Base-by-base conservation (phyloP, 2,329 filamentous ascomycete species). In the Aspergillus tanneri region DNA sequence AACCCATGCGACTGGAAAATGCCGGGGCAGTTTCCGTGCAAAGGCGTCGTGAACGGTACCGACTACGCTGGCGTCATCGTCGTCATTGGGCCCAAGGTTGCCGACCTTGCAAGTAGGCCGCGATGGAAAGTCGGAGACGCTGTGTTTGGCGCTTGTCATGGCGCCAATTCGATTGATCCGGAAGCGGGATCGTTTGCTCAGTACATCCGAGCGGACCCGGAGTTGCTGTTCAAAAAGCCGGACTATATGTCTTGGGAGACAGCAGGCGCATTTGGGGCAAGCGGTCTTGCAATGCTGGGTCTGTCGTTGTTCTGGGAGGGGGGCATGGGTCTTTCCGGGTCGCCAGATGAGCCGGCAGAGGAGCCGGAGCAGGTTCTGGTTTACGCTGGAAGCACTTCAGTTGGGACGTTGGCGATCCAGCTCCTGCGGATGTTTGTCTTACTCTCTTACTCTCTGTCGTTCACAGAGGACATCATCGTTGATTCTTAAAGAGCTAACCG, bases 331-430 rank as follows among this genome's bases (percentile, higher is more conserved):
- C 30, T 18, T 16, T 21, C 25, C 5, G 39, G 25, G 23, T 19
- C 39, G 9, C 25, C 39, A 3, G n/a, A 16, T 9, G 12, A 7
- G n/a, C 23, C 23, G 14, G 4, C 24, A 12, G 22, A 27, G 23
- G 3, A 16, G 19, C 14, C 23, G 25, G 22, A 5, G 23, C 6
- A 42, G 24, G 61, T 79, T 0, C 57, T 79, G 0, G 69, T 79
- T 2, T 70, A 68, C 37, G 76, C 75, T 2, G 77, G 74, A 1
- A 62, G 59, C 14, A 74, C 73, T 0, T 61, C 73, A 0, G 70
- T 65, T 0, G 76, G 75, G 0, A 71, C 70, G 0, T 53, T 69
- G 43, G 73, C 71, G 0, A 70, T 76, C 4, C 76, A 80, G 52
- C 41, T 77, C 9, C 50, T 72, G 12, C 67, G 61, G 21, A 43